Percentiles rank a stretch among this genome's conserved stretches.
Evolutionary conservation across 305 asterid genomes (phyloP).

Genomic region (Solanum chacoense): DNA sequence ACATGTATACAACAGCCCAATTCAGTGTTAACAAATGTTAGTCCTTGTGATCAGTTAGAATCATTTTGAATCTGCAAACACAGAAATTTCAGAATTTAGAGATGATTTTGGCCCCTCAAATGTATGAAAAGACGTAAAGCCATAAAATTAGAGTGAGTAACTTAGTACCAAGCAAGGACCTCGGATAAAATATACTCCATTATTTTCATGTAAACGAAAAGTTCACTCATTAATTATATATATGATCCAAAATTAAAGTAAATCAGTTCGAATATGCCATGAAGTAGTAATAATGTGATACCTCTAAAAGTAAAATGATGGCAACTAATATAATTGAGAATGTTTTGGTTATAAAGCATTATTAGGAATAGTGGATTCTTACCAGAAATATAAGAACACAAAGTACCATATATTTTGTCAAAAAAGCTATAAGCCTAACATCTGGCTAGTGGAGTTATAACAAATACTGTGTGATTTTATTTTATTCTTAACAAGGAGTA

Average conservation of each 20-base stretch:
- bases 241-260: neutral
- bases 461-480: neutral
- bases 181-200: neutral
- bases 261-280: neutral
- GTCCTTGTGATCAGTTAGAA: neutral
- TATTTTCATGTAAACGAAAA: neutral
- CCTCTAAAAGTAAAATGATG: neutral
- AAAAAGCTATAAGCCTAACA: neutral
- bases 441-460: neutral
- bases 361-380: neutral
- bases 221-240: neutral
- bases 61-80: neutral
- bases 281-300: neutral
- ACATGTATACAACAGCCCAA: neutral
- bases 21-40: neutral
- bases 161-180: neutral
- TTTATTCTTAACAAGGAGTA: neutral
- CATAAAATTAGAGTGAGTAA: neutral
- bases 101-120: neutral
- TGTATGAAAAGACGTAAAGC: neutral
- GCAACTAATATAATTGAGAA: neutral
- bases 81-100: neutral
- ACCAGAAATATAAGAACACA: neutral
- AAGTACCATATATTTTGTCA: neutral
- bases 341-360: neutral